Evolutionary conservation across 495 filamentous ascomycete species (phyloP).

Genomic region (Aspergillus diversus): DNA sequence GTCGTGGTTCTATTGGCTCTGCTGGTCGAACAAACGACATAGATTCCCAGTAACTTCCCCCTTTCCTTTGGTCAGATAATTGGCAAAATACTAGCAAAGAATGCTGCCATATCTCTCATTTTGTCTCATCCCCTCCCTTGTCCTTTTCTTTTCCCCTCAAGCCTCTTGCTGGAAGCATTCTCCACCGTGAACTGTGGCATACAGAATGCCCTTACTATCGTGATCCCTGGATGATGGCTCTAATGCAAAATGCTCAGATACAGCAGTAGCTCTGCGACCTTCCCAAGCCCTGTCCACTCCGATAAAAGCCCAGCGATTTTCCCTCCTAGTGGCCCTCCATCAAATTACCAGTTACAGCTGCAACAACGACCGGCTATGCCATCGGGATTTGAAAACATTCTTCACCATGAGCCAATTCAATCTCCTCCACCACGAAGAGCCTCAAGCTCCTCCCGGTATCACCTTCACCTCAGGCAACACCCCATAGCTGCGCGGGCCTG

Average conservation of each 20-base stretch:
- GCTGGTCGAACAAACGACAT: constrained; percentile 36
- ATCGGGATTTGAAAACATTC: constrained; percentile 46
- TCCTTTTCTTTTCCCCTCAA: background rate
- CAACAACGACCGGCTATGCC: constrained; percentile 36
- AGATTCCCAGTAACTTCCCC: constrained; percentile 47
- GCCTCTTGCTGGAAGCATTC: background rate
- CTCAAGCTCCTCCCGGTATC: constrained; percentile 45
- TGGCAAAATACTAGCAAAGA: background rate
- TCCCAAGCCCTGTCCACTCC: constrained; percentile 41
- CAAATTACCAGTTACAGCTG: constrained; percentile 19
- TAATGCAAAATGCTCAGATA: constrained; percentile 29
- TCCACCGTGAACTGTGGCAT: background rate
- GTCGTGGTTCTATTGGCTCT: constrained; percentile 34
- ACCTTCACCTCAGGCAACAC: constrained; percentile 83
- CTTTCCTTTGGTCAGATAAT: constrained; percentile 23
- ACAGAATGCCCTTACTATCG: background rate
- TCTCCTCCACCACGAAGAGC: constrained; percentile 29
- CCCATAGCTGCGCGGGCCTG: constrained; percentile 88
- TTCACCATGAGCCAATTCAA: constrained; percentile 42
- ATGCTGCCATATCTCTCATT: background rate
- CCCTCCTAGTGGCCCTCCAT: constrained; percentile 18
- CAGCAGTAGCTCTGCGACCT: constrained; percentile 36
- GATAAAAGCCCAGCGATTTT: constrained; percentile 34
- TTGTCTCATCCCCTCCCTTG: background rate
- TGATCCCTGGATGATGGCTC: constrained; percentile 11